phyloP scores from a whole-genome alignment of 2,329 filamentous ascomycete species.

The Metarhizium album region DNA sequence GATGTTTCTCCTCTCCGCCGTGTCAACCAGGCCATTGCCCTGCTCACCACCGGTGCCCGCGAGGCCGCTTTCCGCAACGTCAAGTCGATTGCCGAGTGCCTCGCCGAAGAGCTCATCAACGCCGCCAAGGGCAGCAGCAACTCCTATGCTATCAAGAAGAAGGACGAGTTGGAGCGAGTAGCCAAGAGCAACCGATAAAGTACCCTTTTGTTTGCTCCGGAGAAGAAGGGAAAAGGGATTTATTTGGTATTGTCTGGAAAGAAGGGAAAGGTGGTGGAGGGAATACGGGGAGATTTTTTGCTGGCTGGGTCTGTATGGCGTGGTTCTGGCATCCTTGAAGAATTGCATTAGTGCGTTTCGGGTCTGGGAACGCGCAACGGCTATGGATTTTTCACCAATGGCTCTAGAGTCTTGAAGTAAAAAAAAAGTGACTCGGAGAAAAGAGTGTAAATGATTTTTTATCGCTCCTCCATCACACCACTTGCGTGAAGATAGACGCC shows the following conservation, averaged over 20 bases:
- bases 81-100: constrained; percentile 99
- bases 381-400: constrained; percentile 31
- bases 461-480: constrained; percentile 1
- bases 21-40: constrained; percentile 99
- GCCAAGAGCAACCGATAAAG: constrained; percentile 99
- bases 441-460: constrained; percentile 25
- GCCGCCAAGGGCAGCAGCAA: constrained; percentile 99
- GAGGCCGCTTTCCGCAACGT: constrained; percentile 99
- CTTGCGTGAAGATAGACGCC: too few species aligned
- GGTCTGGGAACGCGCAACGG: constrained; percentile 31
- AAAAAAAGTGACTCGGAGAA: constrained; percentile 29
- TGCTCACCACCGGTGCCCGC: constrained; percentile 97
- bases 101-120: constrained; percentile 99
- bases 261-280: constrained; percentile 7
- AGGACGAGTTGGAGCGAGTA: constrained; percentile 99
- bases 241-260: constrained; percentile 6
- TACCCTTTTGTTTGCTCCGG: constrained; percentile 12
- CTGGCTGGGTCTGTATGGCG: constrained; percentile 29
- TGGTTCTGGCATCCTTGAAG: constrained; percentile 34
- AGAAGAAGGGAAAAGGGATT: not conserved
- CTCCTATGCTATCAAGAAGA: constrained; percentile 99
- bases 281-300: constrained; percentile 16
- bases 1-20: constrained; percentile 99
- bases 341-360: constrained; percentile 36
- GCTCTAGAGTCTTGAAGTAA: constrained; percentile 33